Base-by-base conservation (phyloP, 2,329 filamentous ascomycete genomes). In the Alternaria arbusti region DNA sequence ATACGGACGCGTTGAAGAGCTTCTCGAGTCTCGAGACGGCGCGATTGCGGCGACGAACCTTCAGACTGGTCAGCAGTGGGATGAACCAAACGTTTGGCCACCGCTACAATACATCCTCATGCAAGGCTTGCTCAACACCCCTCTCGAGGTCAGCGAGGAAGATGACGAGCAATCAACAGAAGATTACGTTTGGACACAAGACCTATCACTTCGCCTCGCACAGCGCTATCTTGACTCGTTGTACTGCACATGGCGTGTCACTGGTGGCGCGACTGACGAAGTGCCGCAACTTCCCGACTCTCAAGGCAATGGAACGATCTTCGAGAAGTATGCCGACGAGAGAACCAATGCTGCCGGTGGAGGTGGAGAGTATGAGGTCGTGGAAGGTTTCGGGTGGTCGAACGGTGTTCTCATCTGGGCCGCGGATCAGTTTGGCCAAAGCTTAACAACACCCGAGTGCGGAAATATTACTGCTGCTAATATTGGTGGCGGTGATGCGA, bases 381-480 rank as follows among this genome's bases (percentile, higher is more conserved):
- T 90, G 3, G 87, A 90, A 78, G 89, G 89, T 1, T 91, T 91
- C 69, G 89, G 89, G 7, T 91, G 89, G 89, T 88, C 87, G 1
- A 91, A 91, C 68, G 89, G 89, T 28, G 88, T 91, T 56, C 76
- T 91, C 28, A 86, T 91, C 56, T 91, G 89, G 88, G 82, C 85
- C 1, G 88, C 85, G 9, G 89, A 91, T 70, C 84, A 83, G 8
- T 91, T 91, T 78, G 86, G 83, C 12, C 82, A 84, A 70, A 78
- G 84, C 68, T 75, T 91, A 61, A 82, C 75, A 68, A 80, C 85
- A 25, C 89, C 89, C 0, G 80, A 89, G 20, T 79, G 78, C 61
- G 75, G 76, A 6, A 74, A 78, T 56, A 74, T 78, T 45, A 73
- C 70, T 2, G 74, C 76, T 13, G 74, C 74, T 15, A 59, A 70